Conservation (phyloP, 495 filamentous ascomycete species). For the Talaromyces borbonicus region DNA sequence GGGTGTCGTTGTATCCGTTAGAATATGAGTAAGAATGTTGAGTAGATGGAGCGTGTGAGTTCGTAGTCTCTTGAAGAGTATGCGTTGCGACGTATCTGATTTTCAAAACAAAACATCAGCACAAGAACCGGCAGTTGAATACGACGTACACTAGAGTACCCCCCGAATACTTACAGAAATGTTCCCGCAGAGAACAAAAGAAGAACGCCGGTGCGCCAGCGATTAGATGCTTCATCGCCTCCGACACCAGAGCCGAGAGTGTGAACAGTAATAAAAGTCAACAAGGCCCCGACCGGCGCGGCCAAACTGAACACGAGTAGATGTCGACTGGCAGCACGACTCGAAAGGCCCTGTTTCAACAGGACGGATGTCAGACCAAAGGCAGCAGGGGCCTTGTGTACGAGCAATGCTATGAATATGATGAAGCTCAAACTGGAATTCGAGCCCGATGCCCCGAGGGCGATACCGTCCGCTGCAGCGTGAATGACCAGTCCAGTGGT, state of each 20-base stretch:
- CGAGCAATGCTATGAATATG: conserved; percentile 92
- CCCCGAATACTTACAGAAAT: conserved; percentile 62
- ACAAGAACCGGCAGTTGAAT: not conserved
- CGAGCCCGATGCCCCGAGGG: conserved; percentile 76
- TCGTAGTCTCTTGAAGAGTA: conserved; percentile 80
- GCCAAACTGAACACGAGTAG: conserved; percentile 85
- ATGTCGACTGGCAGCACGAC: conserved; percentile 74
- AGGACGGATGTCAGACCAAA: conserved; percentile 88
- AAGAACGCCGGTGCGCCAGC: conserved; percentile 88
- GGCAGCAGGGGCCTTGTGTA: conserved; percentile 93
- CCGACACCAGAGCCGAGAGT: conserved; percentile 46
- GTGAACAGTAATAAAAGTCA: conserved; percentile 70
- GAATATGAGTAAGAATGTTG: conserved; percentile 37
- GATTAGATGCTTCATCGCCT: conserved; percentile 39
- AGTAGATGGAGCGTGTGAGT: conserved; percentile 21
- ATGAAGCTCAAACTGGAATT: conserved; percentile 71
- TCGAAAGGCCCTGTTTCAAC: conserved; percentile 78
- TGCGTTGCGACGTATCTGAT: conserved; percentile 97
- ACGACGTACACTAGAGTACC: not conserved
- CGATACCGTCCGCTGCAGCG: conserved; percentile 91
- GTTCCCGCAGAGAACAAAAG: conserved; percentile 89
- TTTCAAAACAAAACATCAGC: conserved; percentile 11
- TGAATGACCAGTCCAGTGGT: conserved; percentile 95
- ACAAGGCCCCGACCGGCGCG: conserved; percentile 75
- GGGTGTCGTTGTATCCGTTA: conserved; percentile 59